Evolutionary conservation across 306 rosid species (phyloP).

Genomic region (Potentilla sterilis): DNA sequence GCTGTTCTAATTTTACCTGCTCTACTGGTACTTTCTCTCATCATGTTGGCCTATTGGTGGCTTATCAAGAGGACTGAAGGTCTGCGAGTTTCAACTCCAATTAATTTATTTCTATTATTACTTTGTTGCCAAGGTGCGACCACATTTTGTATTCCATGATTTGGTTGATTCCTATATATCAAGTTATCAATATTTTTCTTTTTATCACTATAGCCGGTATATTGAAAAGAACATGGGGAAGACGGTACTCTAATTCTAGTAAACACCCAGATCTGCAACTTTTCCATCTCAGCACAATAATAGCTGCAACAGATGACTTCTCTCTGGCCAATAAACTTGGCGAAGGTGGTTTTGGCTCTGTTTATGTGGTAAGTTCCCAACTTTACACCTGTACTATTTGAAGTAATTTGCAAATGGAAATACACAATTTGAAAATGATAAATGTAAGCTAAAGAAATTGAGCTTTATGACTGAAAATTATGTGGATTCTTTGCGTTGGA

Average conservation of each 20-base stretch:
- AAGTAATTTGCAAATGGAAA: background rate
- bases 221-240: background rate
- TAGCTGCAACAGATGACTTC: slow-evolving; percentile 10
- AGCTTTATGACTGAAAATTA: background rate
- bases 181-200: too few relatives aligned
- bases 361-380: background rate
- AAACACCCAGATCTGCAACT: background rate
- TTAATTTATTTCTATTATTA: background rate
- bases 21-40: background rate
- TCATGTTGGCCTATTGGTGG: background rate
- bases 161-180: background rate
- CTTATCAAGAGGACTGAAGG: background rate
- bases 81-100: background rate
- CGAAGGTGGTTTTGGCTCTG: slow-evolving; percentile 20
- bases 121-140: background rate
- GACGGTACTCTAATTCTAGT: background rate
- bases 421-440: background rate
- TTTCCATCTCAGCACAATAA: slow-evolving; percentile 1
- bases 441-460: background rate
- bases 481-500: background rate
- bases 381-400: background rate
- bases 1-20: background rate
- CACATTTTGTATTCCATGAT: background rate
- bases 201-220: background rate
- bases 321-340: slow-evolving; percentile 10